Evolutionary conservation across 1,139 yeast genomes (phyloP), one percentile per base, ranked within the genome.

Genomic region (Hanseniaspora uvarum): DNA sequence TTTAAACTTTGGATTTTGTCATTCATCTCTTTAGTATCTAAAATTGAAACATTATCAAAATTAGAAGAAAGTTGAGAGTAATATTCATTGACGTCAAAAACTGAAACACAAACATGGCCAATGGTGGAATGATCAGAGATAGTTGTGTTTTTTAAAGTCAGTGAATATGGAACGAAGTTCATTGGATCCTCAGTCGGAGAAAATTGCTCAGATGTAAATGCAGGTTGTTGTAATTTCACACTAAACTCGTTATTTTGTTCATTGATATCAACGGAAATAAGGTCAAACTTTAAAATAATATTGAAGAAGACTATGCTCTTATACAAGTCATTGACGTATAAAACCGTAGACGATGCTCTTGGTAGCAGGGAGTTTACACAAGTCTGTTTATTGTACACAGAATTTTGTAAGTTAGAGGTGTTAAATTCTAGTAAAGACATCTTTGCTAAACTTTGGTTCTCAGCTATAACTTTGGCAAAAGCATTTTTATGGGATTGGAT

Each of bases 101-200:
- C 96, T 0, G 95, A 75, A 60, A 89, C 71, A 70, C 96, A 86
- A 56, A 88, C 80, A 70, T 92, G 98, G 21, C 98, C 97, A 65
- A 88, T 92, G 0, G 97, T 97, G 60, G 89, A 78, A 28, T 28
- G 24, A n/a, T 18, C 14, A 14, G 16, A 2, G 21, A 12, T 4
- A 1, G 28, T 7, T 7, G 18, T 23, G 16, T 31, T 10, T 6
- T 10, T 44, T 7, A 44, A 11, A 14, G 4, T 44, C 19, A 44
- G n/a, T 2, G 19, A 1, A 19, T 44, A 12, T 4, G 46, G 46
- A 19, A 31, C 18, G 21, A 16, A 16, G 6, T 14, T 5, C 46
- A 44, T 44, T 44, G 46, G 46, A 18, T 44, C 46, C 21, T 44
- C 14, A 6, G 12, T 14, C 14, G 18, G 12, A 11, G 12, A 7